These are phyloP conservation scores for Stenocarpella maydis DNA, from an alignment of 2,329 filamentous ascomycete genomes.

Conservation along the genomic window DNA sequence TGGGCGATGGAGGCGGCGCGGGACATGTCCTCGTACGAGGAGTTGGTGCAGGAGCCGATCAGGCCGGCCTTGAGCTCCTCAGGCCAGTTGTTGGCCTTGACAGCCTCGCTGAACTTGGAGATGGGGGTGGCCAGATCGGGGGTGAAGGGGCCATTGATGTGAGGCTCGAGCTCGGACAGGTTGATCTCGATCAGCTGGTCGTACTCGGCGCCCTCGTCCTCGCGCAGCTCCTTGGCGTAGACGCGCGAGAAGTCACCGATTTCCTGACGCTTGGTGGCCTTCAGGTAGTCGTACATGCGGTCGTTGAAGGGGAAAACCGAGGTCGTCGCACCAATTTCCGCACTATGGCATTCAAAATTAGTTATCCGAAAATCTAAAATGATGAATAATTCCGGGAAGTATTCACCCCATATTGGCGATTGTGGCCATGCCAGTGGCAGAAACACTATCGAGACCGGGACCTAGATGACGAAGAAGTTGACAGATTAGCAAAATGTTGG, in stretches of 20 bases:
- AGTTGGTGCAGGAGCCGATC: constrained; percentile 98
- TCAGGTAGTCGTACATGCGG: constrained; percentile 95
- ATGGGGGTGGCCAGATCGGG: constrained; percentile 97
- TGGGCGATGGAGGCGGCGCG: constrained; percentile 90
- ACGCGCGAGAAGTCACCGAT: constrained; percentile 90
- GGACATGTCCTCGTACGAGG: constrained; percentile 86
- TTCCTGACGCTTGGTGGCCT: constrained; percentile 85
- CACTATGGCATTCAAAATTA: constrained; percentile 43
- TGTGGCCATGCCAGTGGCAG: constrained; percentile 87
- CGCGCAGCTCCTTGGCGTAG: constrained; percentile 85
- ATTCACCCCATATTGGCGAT: constrained; percentile 72
- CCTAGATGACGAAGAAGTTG: constrained; percentile 34
- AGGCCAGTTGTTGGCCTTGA: constrained; percentile 95
- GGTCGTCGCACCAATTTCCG: constrained; percentile 85
- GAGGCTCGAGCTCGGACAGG: constrained; percentile 91
- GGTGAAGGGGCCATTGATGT: constrained; percentile 99
- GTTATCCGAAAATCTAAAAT: not conserved
- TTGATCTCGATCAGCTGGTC: constrained; percentile 97
- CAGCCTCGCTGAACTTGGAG: constrained; percentile 95
- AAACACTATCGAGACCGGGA: constrained; percentile 77
- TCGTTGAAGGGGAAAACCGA: constrained; percentile 98
- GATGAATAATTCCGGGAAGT: not conserved
- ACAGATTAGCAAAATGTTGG: no score
- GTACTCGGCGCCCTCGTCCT: constrained; percentile 92
- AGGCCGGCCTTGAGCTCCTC: constrained; percentile 95